Evolutionary conservation across 805 yeast genomes (phyloP).

Genomic region (Starmerella kuoi): DNA sequence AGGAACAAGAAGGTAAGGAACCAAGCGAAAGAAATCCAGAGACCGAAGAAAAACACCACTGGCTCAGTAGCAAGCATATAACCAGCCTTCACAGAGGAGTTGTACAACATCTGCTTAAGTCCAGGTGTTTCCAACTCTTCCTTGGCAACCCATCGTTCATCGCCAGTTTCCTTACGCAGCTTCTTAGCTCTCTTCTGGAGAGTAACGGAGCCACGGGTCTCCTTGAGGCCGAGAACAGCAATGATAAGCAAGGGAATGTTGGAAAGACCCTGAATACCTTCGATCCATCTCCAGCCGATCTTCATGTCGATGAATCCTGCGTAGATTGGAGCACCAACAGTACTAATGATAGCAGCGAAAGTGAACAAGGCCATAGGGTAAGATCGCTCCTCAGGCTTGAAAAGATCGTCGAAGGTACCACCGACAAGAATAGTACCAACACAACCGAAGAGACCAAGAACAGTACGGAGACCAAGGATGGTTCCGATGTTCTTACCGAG

Average conservation of each 20-base stretch:
- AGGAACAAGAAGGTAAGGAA: slow-evolving; percentile 50
- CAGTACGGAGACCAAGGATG: slow-evolving; percentile 49
- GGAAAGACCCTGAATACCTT: slow-evolving; percentile 49
- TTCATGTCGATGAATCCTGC: slow-evolving; percentile 51
- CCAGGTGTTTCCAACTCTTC: slow-evolving; percentile 70
- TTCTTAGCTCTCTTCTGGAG: slow-evolving; percentile 41
- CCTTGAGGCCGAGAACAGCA: slow-evolving; percentile 41
- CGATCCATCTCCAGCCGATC: slow-evolving; percentile 61
- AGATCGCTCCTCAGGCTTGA: slow-evolving; percentile 48
- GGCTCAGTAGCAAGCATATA: slow-evolving; percentile 42
- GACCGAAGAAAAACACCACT: slow-evolving; percentile 41
- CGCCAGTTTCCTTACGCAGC: slow-evolving; percentile 42
- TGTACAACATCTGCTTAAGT: slow-evolving; percentile 49
- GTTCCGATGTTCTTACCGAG: slow-evolving; percentile 50
- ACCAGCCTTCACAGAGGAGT: slow-evolving; percentile 64
- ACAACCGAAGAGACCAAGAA: slow-evolving; percentile 63
- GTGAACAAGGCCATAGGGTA: slow-evolving; percentile 57
- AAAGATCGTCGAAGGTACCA: slow-evolving; percentile 64
- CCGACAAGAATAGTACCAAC: slow-evolving; percentile 68
- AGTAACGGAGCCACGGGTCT: slow-evolving; percentile 49
- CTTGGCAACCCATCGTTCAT: slow-evolving; percentile 34
- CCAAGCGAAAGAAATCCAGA: slow-evolving; percentile 34
- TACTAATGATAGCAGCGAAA: slow-evolving; percentile 48
- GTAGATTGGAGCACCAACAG: slow-evolving; percentile 54
- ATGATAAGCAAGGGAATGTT: slow-evolving; percentile 43